phyloP scores from a whole-genome alignment of 192 early-diverging fungal genomes.

The Podila clonocystis region DNA sequence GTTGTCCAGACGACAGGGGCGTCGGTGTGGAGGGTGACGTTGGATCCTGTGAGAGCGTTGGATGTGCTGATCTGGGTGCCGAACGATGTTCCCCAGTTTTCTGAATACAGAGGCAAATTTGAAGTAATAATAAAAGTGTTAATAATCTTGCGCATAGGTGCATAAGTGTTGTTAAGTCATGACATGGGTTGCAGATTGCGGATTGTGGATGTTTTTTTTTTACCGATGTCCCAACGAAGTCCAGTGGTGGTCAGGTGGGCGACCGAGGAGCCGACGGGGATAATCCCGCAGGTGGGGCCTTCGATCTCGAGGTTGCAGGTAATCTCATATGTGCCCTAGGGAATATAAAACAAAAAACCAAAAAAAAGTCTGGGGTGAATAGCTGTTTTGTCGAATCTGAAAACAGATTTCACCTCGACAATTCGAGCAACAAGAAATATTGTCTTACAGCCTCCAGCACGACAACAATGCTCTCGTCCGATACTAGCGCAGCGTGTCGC shows the following conservation, averaged over 20 bases:
- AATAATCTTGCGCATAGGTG: too few species aligned
- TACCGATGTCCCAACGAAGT: slow-evolving; percentile 88
- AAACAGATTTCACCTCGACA: neutral
- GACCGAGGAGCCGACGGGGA: slow-evolving; percentile 78
- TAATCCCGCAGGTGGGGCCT: slow-evolving; percentile 89
- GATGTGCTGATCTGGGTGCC: slow-evolving; percentile 87
- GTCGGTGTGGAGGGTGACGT: slow-evolving; percentile 74
- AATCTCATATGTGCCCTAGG: slow-evolving; percentile 74
- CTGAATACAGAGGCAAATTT: neutral
- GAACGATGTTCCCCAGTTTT: slow-evolving; percentile 64
- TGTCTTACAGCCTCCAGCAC: slow-evolving; percentile 68
- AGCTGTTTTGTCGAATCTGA: neutral
- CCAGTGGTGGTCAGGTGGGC: slow-evolving; percentile 76
- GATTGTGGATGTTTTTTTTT: neutral
- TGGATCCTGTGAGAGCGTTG: slow-evolving; percentile 71
- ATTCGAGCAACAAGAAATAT: neutral
- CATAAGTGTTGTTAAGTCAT: too few species aligned
- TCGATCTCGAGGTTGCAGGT: slow-evolving; percentile 68
- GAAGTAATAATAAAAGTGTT: slow-evolving; percentile 8
- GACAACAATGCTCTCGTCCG: slow-evolving; percentile 79
- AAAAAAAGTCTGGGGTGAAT: too few species aligned
- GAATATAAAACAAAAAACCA: too few species aligned
- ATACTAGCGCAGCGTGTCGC: slow-evolving; percentile 71
- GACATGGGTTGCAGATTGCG: too few species aligned
- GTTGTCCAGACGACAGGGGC: slow-evolving; percentile 84